A percentile compares a stretch with the other conserved stretches of the same genome.
Evolutionary conservation across 73 alveolate species (phyloP).

Genomic region (Stentor coeruleus): DNA sequence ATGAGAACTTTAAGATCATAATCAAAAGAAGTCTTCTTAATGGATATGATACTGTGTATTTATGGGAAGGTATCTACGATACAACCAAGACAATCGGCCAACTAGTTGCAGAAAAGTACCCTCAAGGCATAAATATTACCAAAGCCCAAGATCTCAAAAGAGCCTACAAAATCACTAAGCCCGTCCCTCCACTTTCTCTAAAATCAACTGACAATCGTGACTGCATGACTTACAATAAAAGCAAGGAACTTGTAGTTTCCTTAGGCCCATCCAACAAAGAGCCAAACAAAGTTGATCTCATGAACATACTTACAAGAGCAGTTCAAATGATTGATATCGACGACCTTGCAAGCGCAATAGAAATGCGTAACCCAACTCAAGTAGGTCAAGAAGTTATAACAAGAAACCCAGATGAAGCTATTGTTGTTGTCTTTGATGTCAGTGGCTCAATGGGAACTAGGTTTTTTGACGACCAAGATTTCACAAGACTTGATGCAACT

Average conservation of each 20-base stretch:
- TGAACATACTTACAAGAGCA: neutral
- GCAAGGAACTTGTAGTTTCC: neutral
- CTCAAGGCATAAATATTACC: neutral
- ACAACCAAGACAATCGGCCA: neutral
- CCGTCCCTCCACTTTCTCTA: constrained; percentile 1
- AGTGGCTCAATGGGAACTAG: constrained; percentile 50
- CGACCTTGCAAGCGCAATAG: constrained; percentile 18
- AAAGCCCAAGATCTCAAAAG: neutral
- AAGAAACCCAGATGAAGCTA: constrained; percentile 44
- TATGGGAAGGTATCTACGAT: neutral
- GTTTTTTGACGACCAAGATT: constrained; percentile 35
- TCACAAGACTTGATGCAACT: constrained; percentile 50
- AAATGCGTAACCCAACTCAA: neutral
- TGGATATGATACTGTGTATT: neutral
- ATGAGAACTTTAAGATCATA: neutral
- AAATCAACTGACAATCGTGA: neutral
- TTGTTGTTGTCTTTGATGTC: constrained; percentile 45
- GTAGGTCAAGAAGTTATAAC: constrained; percentile 16
- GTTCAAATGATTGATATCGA: neutral
- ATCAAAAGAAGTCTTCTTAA: neutral
- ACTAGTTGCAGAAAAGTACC: neutral
- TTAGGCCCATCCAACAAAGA: neutral
- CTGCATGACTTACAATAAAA: constrained; percentile 13
- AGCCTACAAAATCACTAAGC: neutral
- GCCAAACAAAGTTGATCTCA: constrained; percentile 19